Evolutionary conservation across 2,329 filamentous ascomycete species (phyloP).

Genomic region (Parastagonospora nodorum): DNA sequence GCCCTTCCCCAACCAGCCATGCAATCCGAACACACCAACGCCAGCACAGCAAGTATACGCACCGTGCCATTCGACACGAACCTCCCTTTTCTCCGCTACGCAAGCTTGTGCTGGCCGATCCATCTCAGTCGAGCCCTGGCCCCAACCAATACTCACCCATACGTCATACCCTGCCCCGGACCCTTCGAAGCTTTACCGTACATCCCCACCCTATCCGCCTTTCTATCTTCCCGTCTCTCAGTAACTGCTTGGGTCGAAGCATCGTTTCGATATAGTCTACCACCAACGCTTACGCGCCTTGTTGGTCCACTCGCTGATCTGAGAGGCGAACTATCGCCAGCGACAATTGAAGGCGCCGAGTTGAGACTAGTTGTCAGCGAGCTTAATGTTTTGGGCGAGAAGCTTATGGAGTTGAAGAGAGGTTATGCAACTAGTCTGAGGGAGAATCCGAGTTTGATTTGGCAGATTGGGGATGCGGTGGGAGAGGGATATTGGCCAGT

Average conservation of each 20-base stretch:
- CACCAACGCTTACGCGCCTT: conserved; percentile 36
- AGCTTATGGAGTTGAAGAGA: conserved; percentile 26
- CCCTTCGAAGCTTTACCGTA: conserved; percentile 18
- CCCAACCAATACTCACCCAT: conserved; percentile 1
- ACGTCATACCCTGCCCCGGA: not conserved
- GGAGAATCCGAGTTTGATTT: conserved; percentile 35
- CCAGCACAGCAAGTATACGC: conserved; percentile 9
- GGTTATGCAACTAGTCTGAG: conserved; percentile 24
- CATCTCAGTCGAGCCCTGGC: conserved; percentile 34
- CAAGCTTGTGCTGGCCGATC: conserved; percentile 38
- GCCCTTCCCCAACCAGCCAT: conserved; percentile 1
- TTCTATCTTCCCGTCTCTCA: conserved; percentile 31
- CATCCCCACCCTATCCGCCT: conserved; percentile 28
- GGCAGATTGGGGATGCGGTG: conserved; percentile 23
- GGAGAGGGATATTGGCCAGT: conserved; percentile 19
- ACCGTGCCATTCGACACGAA: conserved; percentile 28
- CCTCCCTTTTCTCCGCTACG: conserved; percentile 38
- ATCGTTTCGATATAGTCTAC: conserved; percentile 36
- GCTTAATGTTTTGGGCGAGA: conserved; percentile 29
- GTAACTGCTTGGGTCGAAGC: conserved; percentile 40
- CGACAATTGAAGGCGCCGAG: conserved; percentile 30
- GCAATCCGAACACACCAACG: conserved; percentile 1
- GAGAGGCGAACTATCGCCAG: conserved; percentile 25
- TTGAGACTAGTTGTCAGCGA: conserved; percentile 28
- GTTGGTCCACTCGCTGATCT: conserved; percentile 28